Percentiles rank a stretch among this genome's conserved stretches.
These are phyloP conservation scores for Myochromella boudieri DNA, from an alignment of 768 basidiomycete genomes.

Conservation along the genomic window DNA sequence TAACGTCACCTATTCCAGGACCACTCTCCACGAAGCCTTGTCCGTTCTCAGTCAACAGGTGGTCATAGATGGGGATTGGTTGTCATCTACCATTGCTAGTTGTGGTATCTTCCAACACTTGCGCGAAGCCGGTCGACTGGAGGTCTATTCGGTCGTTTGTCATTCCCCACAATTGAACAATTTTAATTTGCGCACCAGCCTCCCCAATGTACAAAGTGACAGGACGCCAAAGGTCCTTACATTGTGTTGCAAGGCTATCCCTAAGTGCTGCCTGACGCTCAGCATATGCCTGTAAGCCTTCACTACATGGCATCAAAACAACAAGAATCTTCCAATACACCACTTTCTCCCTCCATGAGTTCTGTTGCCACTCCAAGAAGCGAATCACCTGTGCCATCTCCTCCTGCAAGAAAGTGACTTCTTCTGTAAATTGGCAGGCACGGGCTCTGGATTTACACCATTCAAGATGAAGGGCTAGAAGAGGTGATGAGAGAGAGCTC, in stretches of 20 bases:
- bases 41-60: too few species aligned
- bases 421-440: slow-evolving; percentile 6
- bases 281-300: background rate
- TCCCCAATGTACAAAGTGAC: background rate
- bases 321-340: background rate
- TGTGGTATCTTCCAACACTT: too few species aligned
- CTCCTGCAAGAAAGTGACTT: slow-evolving; percentile 3
- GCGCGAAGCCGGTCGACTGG: too few species aligned
- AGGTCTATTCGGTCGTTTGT: too few species aligned
- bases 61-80: too few species aligned
- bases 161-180: too few species aligned
- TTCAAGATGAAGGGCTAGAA: slow-evolving; percentile 11
- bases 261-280: background rate
- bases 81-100: too few species aligned
- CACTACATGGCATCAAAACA: background rate
- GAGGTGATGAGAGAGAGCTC: background rate
- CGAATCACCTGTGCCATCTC: slow-evolving; percentile 8
- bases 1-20: too few species aligned
- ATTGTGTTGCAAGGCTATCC: background rate
- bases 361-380: background rate
- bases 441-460: slow-evolving; percentile 11
- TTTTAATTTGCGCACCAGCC: too few species aligned
- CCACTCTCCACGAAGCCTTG: too few species aligned
- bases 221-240: background rate
- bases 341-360: background rate